These are phyloP conservation scores for Parmelia sp. DNA, from an alignment of 495 filamentous ascomycete genomes.

Conservation along the genomic window DNA sequence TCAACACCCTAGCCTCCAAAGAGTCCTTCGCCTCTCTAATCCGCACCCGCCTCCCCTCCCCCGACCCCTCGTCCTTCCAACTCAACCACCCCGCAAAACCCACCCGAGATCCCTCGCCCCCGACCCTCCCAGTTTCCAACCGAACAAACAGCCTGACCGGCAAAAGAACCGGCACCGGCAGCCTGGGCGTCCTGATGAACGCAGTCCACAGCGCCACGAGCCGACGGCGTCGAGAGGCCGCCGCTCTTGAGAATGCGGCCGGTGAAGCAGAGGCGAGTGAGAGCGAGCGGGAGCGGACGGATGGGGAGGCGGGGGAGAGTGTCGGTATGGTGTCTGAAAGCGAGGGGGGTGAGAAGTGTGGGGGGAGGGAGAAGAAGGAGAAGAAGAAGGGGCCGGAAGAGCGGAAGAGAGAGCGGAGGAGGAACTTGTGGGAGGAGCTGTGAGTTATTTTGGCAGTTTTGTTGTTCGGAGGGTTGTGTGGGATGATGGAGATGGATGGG, in stretches of 20 bases:
- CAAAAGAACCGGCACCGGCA: background rate
- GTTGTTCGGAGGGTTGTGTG: too few species aligned
- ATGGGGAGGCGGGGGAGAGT: background rate
- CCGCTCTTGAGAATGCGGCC: background rate
- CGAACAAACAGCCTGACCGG: background rate
- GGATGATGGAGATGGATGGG: too few species aligned
- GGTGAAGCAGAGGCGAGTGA: background rate
- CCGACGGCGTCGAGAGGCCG: background rate
- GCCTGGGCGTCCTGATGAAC: constrained; percentile 13
- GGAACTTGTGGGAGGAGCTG: constrained; percentile 15
- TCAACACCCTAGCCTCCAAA: constrained; percentile 1
- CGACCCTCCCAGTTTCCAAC: background rate
- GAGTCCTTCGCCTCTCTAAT: constrained; percentile 12
- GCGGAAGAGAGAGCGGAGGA: background rate
- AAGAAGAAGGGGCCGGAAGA: background rate
- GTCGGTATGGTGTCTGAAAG: background rate
- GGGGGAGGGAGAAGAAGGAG: background rate
- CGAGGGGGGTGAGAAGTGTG: background rate
- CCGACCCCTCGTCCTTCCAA: constrained; percentile 8
- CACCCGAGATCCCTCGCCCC: background rate
- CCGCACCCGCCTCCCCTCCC: constrained; percentile 10
- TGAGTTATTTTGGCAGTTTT: too few species aligned
- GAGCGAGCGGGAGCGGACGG: background rate
- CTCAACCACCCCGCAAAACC: background rate
- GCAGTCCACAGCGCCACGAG: constrained; percentile 15